Base-by-base conservation (phyloP, 768 basidiomycete species). In the Podaxis sp. region DNA sequence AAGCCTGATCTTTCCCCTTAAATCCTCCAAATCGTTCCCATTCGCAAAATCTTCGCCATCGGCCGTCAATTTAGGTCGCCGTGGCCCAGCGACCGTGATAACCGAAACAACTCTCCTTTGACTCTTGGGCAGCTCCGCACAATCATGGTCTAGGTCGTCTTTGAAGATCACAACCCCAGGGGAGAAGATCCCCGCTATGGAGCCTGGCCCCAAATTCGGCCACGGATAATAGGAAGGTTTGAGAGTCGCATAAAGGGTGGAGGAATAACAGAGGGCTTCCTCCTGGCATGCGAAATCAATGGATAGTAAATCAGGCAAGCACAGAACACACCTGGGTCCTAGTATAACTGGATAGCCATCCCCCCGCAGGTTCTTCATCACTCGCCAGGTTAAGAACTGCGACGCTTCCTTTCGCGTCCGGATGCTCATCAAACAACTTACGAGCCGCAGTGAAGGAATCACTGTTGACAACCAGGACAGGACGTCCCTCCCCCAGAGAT, bases 201-300 rank as follows among this genome's bases (percentile, higher is more conserved):
- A 79, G 1, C 76, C 76, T 2, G 69, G 70, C 37, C 81, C 80
- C 17, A 74, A 67, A 66, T 82, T 82, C 12, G 78, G 74, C 81
- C 81, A 82, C 8, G 81, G 80, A 58, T 81, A 81, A 63, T 76
- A 79, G 6, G 69, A 67, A 25, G 67, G 66, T 49, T 76, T 75
- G 38, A 82, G 73, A 1, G 80, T 80, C 12, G 63, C 60, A 64
- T 77, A 82, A 4, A 82, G 71, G 4, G 80, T 81, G 3, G 80
- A 80, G 8, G 79, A 77, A 65, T 81, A 82, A 64, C 81, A 82
- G 0, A 82, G 72, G 0, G 80, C 78, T 67, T 82, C 80, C 71
- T 81, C 80, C 79, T 80, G 25, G 13, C 15, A 54, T 33, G 3
- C 27, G 6, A 22, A n/a, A 13, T 15, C 19, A 41, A 55, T 25